Evolutionary conservation across 352 stramenopile species (phyloP).

Genomic region (Phytophthora brassicae): DNA sequence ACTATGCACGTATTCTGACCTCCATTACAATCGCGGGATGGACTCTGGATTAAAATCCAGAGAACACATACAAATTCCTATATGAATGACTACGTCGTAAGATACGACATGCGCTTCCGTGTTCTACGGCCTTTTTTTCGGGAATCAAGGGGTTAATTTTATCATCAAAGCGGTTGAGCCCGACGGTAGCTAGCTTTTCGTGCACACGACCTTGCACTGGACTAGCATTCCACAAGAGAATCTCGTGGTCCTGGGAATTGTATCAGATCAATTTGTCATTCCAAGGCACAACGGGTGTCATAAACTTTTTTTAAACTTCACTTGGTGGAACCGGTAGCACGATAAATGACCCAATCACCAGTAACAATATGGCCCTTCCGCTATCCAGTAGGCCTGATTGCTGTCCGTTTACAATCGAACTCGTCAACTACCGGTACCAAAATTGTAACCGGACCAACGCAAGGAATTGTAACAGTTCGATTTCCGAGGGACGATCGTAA

Average conservation of each 20-base stretch:
- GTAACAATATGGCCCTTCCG: neutral
- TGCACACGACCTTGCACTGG: conserved; percentile 23
- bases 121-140: too few relatives aligned
- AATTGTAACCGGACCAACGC: conserved; percentile 1
- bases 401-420: neutral
- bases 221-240: conserved; percentile 4
- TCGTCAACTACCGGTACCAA: neutral
- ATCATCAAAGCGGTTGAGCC: conserved; percentile 20
- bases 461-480: conserved; percentile 1
- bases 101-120: too few relatives aligned
- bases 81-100: too few relatives aligned
- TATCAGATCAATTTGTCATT: conserved; percentile 4
- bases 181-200: conserved; percentile 12
- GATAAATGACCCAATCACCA: neutral
- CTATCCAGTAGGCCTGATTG: neutral
- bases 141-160: too few relatives aligned
- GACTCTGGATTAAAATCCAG: too few relatives aligned
- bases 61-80: too few relatives aligned
- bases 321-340: conserved; percentile 10
- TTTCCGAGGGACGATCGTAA: neutral
- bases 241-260: conserved; percentile 15
- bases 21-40: too few relatives aligned
- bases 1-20: too few relatives aligned
- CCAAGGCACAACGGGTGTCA: conserved; percentile 5
- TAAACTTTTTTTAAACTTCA: conserved; percentile 18